Evolutionary conservation across 208 protist genomes (phyloP), one percentile per base, ranked within the genome.

Genomic region (Crithidia expoeki): DNA sequence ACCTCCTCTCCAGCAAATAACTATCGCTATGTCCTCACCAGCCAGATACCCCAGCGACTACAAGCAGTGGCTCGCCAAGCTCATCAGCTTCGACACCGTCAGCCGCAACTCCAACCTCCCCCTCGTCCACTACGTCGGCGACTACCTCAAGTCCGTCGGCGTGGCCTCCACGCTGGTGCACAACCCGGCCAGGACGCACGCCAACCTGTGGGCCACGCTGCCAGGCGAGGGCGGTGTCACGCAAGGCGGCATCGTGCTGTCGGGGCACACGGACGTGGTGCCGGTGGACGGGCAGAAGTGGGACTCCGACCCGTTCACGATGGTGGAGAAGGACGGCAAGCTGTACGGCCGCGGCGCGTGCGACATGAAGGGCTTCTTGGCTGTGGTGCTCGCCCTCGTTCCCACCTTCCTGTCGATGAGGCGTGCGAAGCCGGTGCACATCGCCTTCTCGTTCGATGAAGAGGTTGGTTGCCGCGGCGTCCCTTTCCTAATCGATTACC

Each of bases 291-390:
- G 78, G 32, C 84, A 90, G 70, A 68, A 72, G 78, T 86, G 84
- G 79, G 68, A 80, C 66, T 78, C 55, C 46, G 84, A 86, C 64
- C 79, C 84, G 9, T 90, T 86, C 55, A 72, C 27, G 30, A 64
- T 86, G 71, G 79, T 79, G n/a, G 84, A 89, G 61, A 62, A 60
- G 46, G 74, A 81, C 42, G 84, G 77, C 40, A 82, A 75, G 60
- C 70, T 89, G 38, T 86, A 83, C 59, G 84, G 84, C 2, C 78
- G 80, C 16, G 84, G 84, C 25, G 51, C 80, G 21, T 69, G 77
- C 30, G 80, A 89, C 49, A 89, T 86, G 84, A 89, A 89, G 63
- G 80, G 78, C 42, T 84, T 90, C 67, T 57, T 90, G 16, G 81
- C 85, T 0, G 75, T 90, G 16, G 65, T 56, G 33, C 67, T 90